phyloP scores from a whole-genome alignment of 768 basidiomycete genomes.

The Trametes cubensis region DNA sequence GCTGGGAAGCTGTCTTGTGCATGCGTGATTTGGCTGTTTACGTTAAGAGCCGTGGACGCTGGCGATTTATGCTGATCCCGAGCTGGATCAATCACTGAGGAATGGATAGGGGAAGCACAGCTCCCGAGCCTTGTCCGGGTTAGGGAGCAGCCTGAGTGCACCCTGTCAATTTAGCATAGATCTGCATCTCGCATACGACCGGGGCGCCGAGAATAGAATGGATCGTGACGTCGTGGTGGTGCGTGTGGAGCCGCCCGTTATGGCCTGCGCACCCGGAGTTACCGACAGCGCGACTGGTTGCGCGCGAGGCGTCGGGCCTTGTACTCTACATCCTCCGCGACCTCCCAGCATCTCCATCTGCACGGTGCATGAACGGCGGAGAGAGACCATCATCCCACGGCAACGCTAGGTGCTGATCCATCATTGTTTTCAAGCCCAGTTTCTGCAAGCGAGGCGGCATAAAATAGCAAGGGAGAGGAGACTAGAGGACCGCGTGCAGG shows the following conservation, averaged over 20 bases:
- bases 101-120: too few relatives aligned
- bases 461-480: background rate
- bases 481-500: slow-evolving; percentile 17
- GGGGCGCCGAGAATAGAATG: background rate
- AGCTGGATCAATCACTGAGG: background rate
- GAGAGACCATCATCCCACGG: background rate
- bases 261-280: background rate
- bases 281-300: background rate
- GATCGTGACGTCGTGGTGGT: slow-evolving; percentile 13
- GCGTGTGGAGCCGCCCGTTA: slow-evolving; percentile 8
- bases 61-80: too few relatives aligned
- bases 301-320: background rate
- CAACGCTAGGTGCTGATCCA: slow-evolving; percentile 13
- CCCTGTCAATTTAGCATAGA: background rate
- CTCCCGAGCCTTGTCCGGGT: too few relatives aligned
- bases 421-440: background rate
- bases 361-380: background rate
- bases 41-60: too few relatives aligned
- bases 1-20: too few relatives aligned
- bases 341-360: background rate
- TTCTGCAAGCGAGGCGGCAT: slow-evolving; percentile 7
- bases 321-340: background rate
- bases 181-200: slow-evolving; percentile 13
- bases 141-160: too few relatives aligned
- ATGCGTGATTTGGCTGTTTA: too few relatives aligned